Evolutionary conservation across 768 basidiomycete species (phyloP).

Genomic region (Suillus subalutaceus): DNA sequence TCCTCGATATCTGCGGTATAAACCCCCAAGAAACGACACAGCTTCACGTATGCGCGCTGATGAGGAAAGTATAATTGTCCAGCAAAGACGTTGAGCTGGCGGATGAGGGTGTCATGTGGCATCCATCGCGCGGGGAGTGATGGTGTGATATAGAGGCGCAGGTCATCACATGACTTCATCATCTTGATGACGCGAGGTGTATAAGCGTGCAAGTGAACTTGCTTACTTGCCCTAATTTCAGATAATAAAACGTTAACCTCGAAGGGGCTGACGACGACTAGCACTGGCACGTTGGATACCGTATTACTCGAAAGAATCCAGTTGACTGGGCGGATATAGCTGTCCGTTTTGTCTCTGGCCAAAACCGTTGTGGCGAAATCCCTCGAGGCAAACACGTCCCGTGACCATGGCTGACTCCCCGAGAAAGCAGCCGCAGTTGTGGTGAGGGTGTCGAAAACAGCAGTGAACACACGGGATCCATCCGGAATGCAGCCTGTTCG

Average conservation of each 20-base stretch:
- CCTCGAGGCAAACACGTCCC: constrained; percentile 14
- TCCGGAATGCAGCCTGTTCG: constrained; percentile 23
- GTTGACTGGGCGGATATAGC: constrained; percentile 17
- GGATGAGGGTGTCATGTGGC: constrained; percentile 14
- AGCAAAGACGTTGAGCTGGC: constrained; percentile 24
- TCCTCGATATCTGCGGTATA: constrained; percentile 25
- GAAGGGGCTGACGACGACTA: constrained; percentile 42
- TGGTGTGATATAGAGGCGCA: constrained; percentile 35
- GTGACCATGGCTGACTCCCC: background rate
- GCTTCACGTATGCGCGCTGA: constrained; percentile 17
- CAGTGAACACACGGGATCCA: constrained; percentile 21
- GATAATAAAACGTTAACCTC: constrained; percentile 42
- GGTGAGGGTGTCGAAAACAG: constrained; percentile 19
- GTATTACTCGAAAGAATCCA: constrained; percentile 18
- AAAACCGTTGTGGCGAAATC: constrained; percentile 14
- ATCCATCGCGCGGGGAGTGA: constrained; percentile 9
- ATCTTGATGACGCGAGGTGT: constrained; percentile 36
- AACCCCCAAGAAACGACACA: constrained; percentile 23
- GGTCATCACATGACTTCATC: constrained; percentile 40
- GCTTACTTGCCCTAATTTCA: constrained; percentile 32
- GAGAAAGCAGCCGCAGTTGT: constrained; percentile 11
- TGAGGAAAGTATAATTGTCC: constrained; percentile 27
- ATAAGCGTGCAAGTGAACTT: constrained; percentile 42
- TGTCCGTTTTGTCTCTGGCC: background rate
- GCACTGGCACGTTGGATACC: background rate